Evolutionary conservation across 1,139 yeast genomes (phyloP), one percentile per base, ranked within the genome.

Genomic region (Zygosaccharomyces sapae): DNA sequence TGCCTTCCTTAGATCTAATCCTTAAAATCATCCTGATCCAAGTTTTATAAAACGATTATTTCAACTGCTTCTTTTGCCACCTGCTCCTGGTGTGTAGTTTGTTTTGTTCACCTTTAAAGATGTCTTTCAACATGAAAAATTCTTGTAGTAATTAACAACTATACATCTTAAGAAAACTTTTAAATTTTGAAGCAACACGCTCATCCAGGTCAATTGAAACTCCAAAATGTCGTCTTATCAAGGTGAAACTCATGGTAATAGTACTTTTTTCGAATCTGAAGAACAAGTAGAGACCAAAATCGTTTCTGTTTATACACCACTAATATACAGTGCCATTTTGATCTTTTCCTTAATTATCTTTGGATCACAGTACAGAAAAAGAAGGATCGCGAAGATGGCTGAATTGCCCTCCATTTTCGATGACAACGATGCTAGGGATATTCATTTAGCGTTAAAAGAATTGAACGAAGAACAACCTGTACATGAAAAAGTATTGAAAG

Each of bases 291-390:
- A 59, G 45, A 60, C 60, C 18, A 58, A 61, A 47, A 72, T 74
- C 55, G 79, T 89, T 54, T 86, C 96, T n/a, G 79, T 90, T 35
- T 80, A 78, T 64, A 87, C 96, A 12, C 97, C 98, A 25, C 66
- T 92, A 50, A 71, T 86, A 40, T 92, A 92, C 64, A 83, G 88
- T 49, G 82, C 77, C 4, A 78, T 89, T 25, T 70, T 92, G 53
- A 65, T 89, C 41, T 64, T 87, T 3, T 78, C 92, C n/a, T 75
- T 90, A 52, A 71, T 81, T 37, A 69, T 81, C n/a, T 90, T 92
- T 65, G 81, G 95, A 25, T 73, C 82, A 37, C 72, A 77, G 46
- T 87, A 89, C 66, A 76, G 94, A 61, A 73, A 77, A 56, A 76
- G 77, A 54, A 77, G 80, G 59, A 67, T 82, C 46, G 56, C 72